Base-by-base conservation (phyloP, 148 eudicot species). In the Camellia japonica region DNA sequence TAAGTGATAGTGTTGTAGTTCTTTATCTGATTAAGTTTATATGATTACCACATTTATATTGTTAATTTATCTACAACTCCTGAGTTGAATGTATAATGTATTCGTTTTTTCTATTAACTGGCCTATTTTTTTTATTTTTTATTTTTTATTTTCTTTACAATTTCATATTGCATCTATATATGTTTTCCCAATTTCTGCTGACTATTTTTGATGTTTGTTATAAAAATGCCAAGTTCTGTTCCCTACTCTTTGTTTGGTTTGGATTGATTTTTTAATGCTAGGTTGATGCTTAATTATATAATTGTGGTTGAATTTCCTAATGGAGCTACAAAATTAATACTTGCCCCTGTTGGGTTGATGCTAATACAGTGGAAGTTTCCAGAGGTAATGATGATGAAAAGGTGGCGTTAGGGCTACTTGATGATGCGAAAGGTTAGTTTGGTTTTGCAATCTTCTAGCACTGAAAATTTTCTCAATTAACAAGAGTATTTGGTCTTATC, bases 341-440 rank as follows among this genome's bases (percentile, higher is more conserved):
- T 66, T 66, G 41, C 46, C 16, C 15, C 38, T 68, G 7, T 23
- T 16, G n/a, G 64, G 59, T 64, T 2, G 52, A 59, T 78, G 47
- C 51, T 49, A 13, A 66, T 64, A n/a, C 75, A 75, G 78, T 84
- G 76, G 87, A 87, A 84, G 74, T 79, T 47, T 67, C 75, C 13
- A 80, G 80, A 83, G 91, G 84, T 59, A 90, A 80, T 88, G 93
- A 86, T 69, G 90, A 86, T 42, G 90, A 84, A 72, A 93, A 90
- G 83, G 66, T 66, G 7, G 55, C 78, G 56, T 80, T 83, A 68
- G 92, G 89, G 51, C 82, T 84, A 65, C 89, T 91, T 76, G 98
- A 93, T 76, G 97, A 89, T 42, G 80, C 86, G 55, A 95, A 92
- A 88, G 99, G 99, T 93, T 63, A 38, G 77, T 71, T 73, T 41